Conservation (phyloP, 2,329 filamentous ascomycete species). For the Dendryphion nanum region DNA sequence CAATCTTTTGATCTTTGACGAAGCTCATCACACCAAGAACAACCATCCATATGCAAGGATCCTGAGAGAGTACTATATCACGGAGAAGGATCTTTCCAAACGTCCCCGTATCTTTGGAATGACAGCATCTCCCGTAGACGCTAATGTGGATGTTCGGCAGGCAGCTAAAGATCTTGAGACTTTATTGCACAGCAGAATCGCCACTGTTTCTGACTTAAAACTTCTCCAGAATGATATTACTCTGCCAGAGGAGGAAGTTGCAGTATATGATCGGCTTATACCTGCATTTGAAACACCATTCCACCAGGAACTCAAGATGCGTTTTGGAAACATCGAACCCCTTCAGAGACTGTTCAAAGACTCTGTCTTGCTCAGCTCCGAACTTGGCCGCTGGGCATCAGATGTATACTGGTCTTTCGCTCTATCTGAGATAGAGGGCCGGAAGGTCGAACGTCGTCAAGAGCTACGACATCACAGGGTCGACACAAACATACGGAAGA, state of each 20-base stretch:
- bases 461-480: slow-evolving; percentile 40
- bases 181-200: slow-evolving; percentile 78
- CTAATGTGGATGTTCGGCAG: slow-evolving; percentile 68
- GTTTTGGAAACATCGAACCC: slow-evolving; percentile 52
- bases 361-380: slow-evolving; percentile 58
- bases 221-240: slow-evolving; percentile 60
- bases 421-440: slow-evolving; percentile 61
- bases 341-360: slow-evolving; percentile 60
- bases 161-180: slow-evolving; percentile 72
- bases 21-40: slow-evolving; percentile 95
- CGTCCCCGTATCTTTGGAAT: slow-evolving; percentile 86
- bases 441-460: slow-evolving; percentile 60
- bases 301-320: slow-evolving; percentile 54
- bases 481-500: slow-evolving; percentile 20
- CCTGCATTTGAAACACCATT: slow-evolving; percentile 63
- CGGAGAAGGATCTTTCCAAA: slow-evolving; percentile 42
- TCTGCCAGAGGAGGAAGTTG: slow-evolving; percentile 59
- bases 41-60: slow-evolving; percentile 87
- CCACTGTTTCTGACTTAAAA: slow-evolving; percentile 65
- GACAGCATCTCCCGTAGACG: slow-evolving; percentile 94
- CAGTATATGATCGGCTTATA: slow-evolving; percentile 55
- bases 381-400: slow-evolving; percentile 80
- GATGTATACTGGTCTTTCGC: slow-evolving; percentile 77
- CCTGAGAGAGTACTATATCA: slow-evolving; percentile 79
- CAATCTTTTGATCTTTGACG: slow-evolving; percentile 90